Base-by-base conservation (phyloP, 2,329 filamentous ascomycete species). In the Colletotrichum sojae region DNA sequence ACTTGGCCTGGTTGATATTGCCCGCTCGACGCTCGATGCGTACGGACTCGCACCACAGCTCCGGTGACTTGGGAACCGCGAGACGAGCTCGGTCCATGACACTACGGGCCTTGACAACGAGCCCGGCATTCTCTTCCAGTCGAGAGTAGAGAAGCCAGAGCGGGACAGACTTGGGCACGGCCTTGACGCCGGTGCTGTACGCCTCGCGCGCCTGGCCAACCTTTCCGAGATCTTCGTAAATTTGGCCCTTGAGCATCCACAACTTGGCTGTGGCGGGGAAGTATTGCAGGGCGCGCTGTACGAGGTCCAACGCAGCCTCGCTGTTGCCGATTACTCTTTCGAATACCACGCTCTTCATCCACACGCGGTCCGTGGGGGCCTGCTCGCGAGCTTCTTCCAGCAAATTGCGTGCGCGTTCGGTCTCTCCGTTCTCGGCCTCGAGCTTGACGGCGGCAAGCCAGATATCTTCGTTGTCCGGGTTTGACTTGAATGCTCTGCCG, bases 171-270 rank as follows among this genome's bases (percentile, higher is more conserved):
- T 91, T 90, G 3, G 95, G 90, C 64, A 94, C 95, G 0, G 94
- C 93, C 76, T 96, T 92, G 48, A 95, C 97, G 43, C 96, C 96
- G 5, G 93, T 92, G 68, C 89, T 90, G 80, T 96, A 98, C 0
- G 95, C 94, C 78, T 98, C 94, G 54, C 96, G 90, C 3, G 96
- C 96, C 80, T 96, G 93, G 0, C 92, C 91, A 15, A 92, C 83
- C 82, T 94, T 94, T 74, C 89, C 91, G 54, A 94, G 87, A 51
- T 91, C 88, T 77, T 98, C 93, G 84, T 99, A 99, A 71, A 98
- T 96, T 78, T 99, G 96, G 0, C 97, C 96, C 82, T 99, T 99
- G 84, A 97, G 93, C 93, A 98, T 98, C 92, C 95, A 98, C 25
- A 99, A 86, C 81, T 98, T 98, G 60, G 94, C 88, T 13, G 92